Evolutionary conservation across 306 rosid genomes (phyloP).

Genomic region (Mimosa pudica): DNA sequence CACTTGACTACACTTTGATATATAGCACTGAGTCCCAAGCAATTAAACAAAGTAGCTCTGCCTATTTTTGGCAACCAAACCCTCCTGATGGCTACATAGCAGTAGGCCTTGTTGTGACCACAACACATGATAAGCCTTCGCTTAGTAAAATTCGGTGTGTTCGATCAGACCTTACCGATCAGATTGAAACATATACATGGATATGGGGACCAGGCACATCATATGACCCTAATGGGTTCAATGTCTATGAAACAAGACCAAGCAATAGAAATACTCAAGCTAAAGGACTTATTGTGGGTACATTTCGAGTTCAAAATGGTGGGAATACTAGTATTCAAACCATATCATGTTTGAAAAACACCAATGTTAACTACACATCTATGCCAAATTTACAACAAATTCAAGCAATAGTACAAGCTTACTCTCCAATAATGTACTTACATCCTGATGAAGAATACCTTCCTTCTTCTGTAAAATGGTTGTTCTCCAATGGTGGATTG

Average conservation of each 20-base stretch:
- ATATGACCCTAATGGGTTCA: constrained; percentile 37
- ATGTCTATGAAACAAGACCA: constrained; percentile 47
- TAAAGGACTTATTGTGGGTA: constrained; percentile 50
- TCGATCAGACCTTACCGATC: constrained; percentile 49
- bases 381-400: constrained; percentile 46
- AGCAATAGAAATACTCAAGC: constrained; percentile 44
- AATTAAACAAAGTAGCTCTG: constrained; percentile 45
- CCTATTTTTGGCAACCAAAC: constrained; percentile 55
- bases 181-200: constrained; percentile 47
- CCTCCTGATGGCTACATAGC: constrained; percentile 47
- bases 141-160: constrained; percentile 50
- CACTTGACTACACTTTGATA: constrained; percentile 53
- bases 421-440: constrained; percentile 47
- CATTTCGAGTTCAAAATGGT: constrained; percentile 46
- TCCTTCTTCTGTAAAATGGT: constrained; percentile 45
- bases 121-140: constrained; percentile 49
- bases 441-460: constrained; percentile 56
- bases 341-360: constrained; percentile 54
- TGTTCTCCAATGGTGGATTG: constrained; percentile 46
- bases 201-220: constrained; percentile 45
- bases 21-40: constrained; percentile 53
- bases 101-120: constrained; percentile 50
- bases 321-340: background rate
- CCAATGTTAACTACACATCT: constrained; percentile 16
- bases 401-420: background rate